Base-by-base conservation (phyloP, 176 grass and related monocot genomes). In the Panicum miliaceum region DNA sequence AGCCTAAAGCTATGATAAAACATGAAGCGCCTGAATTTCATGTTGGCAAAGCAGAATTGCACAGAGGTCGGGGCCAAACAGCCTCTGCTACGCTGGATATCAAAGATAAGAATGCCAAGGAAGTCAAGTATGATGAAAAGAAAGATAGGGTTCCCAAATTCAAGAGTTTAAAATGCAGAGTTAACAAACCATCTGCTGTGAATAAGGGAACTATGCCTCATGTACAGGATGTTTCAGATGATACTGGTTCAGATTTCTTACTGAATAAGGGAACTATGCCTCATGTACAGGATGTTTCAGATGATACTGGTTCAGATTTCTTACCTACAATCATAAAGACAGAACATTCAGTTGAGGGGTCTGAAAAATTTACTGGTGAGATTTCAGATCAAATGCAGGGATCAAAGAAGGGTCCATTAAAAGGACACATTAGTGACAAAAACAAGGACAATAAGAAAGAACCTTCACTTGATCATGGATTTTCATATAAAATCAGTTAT, bases 111-210 rank as follows among this genome's bases (percentile, higher is more conserved):
- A 68, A 70, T 42, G 19, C 68, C 41, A 82, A 80, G 53, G 84
- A 79, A 79, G 65, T 37, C n/a, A 90, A 86, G 64, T 71, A 50
- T 65, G 20, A 80, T 67, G 76, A 77, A 85, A 79, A 78, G 56
- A 81, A 86, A 72, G 68, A 75, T 18, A 46, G 43, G 47, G 38
- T 38, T 66, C 70, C 18, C 7, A 73, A 38, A 80, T 37, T 75
- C 5, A 83, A 77, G 61, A 50, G 52, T 85, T 85, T 60, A 67
- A 75, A 88, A 76, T 45, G 12, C 68, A 83, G 73, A 61, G 46
- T 45, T 81, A 45, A 46, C 34, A 83, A 73, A 68, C 42, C 73
- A 66, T 71, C 53, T 67, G 41, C 76, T 72, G 34, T 78, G 64
- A 81, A 81, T 84, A 86, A 60, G 64, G 29, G 81, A 72, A 54